Evolutionary conservation across 768 basidiomycete genomes (phyloP), one percentile per base, ranked within the genome.

Genomic region (Mycena crocata): DNA sequence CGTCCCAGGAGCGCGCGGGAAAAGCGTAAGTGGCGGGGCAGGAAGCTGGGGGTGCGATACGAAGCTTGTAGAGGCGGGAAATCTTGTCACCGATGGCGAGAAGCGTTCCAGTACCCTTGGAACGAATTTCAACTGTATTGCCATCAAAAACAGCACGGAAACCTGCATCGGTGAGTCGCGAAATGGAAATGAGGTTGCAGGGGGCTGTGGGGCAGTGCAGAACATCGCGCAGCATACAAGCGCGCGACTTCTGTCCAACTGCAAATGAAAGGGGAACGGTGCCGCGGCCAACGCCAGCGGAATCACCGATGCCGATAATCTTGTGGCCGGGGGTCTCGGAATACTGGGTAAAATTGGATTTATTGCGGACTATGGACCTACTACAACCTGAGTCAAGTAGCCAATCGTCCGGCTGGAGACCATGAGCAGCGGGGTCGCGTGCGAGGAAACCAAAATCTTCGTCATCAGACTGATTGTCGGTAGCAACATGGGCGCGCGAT

Each of bases 331-430:
- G 64, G 34, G 67, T 72, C 45, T 57, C 63, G 24, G 61, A 39
- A 45, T 72, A 72, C 31, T 51, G 24, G 37, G 45, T 34, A 44
- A 71, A 71, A 45, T 21, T 1, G 0, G 51, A 39, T 69, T 58
- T 64, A 57, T 72, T 72, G 49, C 60, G 52, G 23, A 66, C 57
- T 54, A 71, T 68, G 44, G 30, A 35, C 28, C 60, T 48, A 48
- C 46, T 71, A 69, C 67, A 68, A 9, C 48, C 71, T 15, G 68
- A 66, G 46, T 72, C 71, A 34, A 68, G 14, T 19, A 72, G 52
- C 71, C 71, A 72, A 31, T 58, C 54, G 37, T 64, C 65, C 19
- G 70, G 57, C 14, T 24, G 24, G 24, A 71, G 61, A 10, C 28
- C 34, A 5, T 48, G 32, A 13, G 61, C 12, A 10, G 34, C 15